These are phyloP conservation scores for Xylaria arbuscula DNA, from an alignment of 2,329 filamentous ascomycete species.

Conservation along the genomic window DNA sequence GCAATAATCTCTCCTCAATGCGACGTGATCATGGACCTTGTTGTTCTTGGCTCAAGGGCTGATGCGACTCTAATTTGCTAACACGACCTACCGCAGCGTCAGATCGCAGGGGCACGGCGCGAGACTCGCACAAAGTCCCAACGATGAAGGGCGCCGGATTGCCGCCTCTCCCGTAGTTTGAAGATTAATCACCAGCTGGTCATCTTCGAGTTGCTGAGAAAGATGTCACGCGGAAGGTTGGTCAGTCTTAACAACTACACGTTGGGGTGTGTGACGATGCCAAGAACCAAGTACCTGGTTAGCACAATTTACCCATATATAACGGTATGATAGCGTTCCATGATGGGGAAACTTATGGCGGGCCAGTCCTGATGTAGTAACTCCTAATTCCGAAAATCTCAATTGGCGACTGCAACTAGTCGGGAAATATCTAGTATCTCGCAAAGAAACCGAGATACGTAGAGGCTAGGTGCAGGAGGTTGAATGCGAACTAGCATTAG, in stretches of 20 bases:
- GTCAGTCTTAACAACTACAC: neutral
- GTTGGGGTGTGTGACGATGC: slow-evolving; percentile 3
- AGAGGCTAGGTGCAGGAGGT: slow-evolving; percentile 2
- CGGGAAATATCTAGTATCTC: slow-evolving; percentile 25
- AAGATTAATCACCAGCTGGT: slow-evolving; percentile 24
- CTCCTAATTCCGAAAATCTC: slow-evolving; percentile 25
- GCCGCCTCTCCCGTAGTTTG: slow-evolving; percentile 15
- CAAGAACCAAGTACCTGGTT: slow-evolving; percentile 2
- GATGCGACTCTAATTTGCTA: slow-evolving; percentile 18
- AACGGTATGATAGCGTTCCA: neutral
- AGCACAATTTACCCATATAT: neutral
- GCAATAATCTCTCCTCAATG: slow-evolving; percentile 24
- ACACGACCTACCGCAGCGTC: slow-evolving; percentile 19
- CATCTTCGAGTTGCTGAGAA: slow-evolving; percentile 12
- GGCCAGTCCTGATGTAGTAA: slow-evolving; percentile 24
- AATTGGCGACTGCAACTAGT: slow-evolving; percentile 14
- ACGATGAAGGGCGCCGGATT: slow-evolving; percentile 9
- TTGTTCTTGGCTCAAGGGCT: slow-evolving; percentile 22
- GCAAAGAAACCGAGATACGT: slow-evolving; percentile 13
- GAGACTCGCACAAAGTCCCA: neutral
- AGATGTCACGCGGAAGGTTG: neutral
- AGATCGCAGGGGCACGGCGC: slow-evolving; percentile 15
- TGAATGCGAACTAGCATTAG: slow-evolving; percentile 23
- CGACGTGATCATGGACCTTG: slow-evolving; percentile 20
- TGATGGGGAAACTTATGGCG: neutral